These are phyloP conservation scores for Phytophthora fragariaefolia DNA, from an alignment of 352 stramenopile species.

Conservation along the genomic window DNA sequence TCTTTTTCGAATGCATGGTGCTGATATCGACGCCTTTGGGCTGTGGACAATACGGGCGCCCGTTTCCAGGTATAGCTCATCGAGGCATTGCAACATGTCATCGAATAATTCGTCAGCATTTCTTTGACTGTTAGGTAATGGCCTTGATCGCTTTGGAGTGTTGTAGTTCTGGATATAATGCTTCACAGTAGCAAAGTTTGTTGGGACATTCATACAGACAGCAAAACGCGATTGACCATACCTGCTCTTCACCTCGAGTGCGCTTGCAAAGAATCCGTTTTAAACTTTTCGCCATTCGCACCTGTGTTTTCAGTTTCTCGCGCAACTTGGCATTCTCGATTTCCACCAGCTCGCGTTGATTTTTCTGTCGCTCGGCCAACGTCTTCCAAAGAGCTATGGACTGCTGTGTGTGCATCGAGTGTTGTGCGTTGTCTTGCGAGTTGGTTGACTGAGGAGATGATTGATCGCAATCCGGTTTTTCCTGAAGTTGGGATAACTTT, in stretches of 20 bases:
- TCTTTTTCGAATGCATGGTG: slow-evolving; percentile 17
- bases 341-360: slow-evolving; percentile 40
- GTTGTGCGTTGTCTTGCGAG: background rate
- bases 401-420: slow-evolving; percentile 1
- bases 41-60: background rate
- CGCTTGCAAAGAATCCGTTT: slow-evolving; percentile 43
- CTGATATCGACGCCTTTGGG: slow-evolving; percentile 2
- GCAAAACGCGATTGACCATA: background rate
- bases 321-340: slow-evolving; percentile 50
- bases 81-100: slow-evolving; percentile 19
- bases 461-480: slow-evolving; percentile 1
- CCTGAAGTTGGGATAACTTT: slow-evolving; percentile 30
- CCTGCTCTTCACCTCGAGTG: slow-evolving; percentile 18
- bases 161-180: background rate
- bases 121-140: background rate
- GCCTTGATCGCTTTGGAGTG: slow-evolving; percentile 15
- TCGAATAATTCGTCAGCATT: slow-evolving; percentile 4
- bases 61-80: slow-evolving; percentile 15
- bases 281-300: slow-evolving; percentile 45
- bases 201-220: background rate
- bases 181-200: background rate
- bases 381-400: slow-evolving; percentile 44
- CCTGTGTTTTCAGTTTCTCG: slow-evolving; percentile 46
- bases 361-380: slow-evolving; percentile 45
- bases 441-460: background rate